Base-by-base conservation (phyloP, 2,329 filamentous ascomycete genomes). In the Ophiosphaerella herpotricha region DNA sequence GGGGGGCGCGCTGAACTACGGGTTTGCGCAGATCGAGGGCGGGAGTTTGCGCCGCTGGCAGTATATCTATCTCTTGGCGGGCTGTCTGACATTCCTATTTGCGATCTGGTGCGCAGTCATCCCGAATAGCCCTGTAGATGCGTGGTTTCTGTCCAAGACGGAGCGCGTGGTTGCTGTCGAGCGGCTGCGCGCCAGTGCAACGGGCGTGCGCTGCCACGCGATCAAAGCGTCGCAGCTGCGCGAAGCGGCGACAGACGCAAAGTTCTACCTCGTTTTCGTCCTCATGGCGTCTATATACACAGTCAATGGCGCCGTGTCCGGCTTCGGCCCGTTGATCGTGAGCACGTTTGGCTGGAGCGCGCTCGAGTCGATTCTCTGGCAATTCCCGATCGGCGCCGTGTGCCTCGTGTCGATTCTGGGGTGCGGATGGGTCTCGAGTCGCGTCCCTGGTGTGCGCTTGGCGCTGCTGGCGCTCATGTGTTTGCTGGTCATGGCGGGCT, bases 401-500 rank as follows among this genome's bases (percentile, higher is more conserved):
- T 87, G 85, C 61, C 80, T 87, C 52, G 74, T 89, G 40, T 79
- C 80, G 43, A 90, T 91, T 46, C 78, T 89, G 0, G 63, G 85
- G 0, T 86, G 84, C 3, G 88, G 88, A 0, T 90, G 79, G 57
- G 74, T 90, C 1, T 82, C 83, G 5, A 80, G 83, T 0, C 76
- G 78, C 1, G 75, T 86, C 45, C 78, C 75, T 2, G 86, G 90
- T 61, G 82, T 86, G 11, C 82, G 87, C 12, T 80, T 90, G 41
- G 67, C 84, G 5, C 81, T 90, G 70, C 78, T 91, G 1, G 71
- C 89, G 4, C 39, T 82, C 3, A 87, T 84, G 57, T 90, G 87
- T 52, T 76, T 91, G 0, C 88, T 88, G 0, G 87, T 91, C 44
- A 89, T 91, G 41, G 86, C 86, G 0, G 88, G 88, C 1, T 91